Percentiles rank a stretch among this genome's conserved stretches.
phyloP scores from a whole-genome alignment of 2,329 filamentous ascomycete species.

The Curvularia lunata region DNA sequence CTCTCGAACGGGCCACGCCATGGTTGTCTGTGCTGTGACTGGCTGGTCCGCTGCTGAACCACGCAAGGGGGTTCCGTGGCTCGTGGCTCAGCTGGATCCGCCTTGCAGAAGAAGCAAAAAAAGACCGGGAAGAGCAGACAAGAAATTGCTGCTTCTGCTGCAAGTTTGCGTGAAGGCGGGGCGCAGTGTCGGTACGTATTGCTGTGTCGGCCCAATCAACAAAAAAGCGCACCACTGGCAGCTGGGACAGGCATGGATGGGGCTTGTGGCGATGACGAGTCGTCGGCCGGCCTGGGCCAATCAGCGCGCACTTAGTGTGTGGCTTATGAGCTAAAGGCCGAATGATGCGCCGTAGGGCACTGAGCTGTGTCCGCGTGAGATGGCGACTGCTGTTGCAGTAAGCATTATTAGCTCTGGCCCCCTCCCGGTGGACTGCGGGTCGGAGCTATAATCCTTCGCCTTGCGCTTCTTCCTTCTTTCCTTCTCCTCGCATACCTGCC shows the following conservation, averaged over 20 bases:
- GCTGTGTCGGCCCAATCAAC: not conserved
- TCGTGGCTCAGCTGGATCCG: not conserved
- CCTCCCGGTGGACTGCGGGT: not conserved
- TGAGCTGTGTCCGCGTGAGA: slow-evolving; percentile 10
- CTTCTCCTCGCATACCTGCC: no score
- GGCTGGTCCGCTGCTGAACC: not conserved
- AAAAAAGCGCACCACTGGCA: not conserved
- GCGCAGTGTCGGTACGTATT: not conserved
- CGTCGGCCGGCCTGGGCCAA: slow-evolving; percentile 15
- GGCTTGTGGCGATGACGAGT: slow-evolving; percentile 21
- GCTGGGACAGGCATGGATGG: not conserved
- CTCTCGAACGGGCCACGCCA: slow-evolving; percentile 2
- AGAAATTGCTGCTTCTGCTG: not conserved
- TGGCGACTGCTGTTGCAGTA: not conserved
- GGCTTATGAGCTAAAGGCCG: slow-evolving; percentile 12
- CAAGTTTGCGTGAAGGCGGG: not conserved
- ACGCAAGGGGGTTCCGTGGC: not conserved
- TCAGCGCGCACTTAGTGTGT: slow-evolving; percentile 8
- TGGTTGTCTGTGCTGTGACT: not conserved
- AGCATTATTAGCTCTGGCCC: not conserved
- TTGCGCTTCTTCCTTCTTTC: not conserved
- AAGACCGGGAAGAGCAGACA: not conserved
- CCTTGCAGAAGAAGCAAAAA: not conserved
- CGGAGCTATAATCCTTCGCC: not conserved
- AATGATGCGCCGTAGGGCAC: slow-evolving; percentile 6